Base-by-base conservation (phyloP, 129 eudicot species). In the Lactuca sativa region DNA sequence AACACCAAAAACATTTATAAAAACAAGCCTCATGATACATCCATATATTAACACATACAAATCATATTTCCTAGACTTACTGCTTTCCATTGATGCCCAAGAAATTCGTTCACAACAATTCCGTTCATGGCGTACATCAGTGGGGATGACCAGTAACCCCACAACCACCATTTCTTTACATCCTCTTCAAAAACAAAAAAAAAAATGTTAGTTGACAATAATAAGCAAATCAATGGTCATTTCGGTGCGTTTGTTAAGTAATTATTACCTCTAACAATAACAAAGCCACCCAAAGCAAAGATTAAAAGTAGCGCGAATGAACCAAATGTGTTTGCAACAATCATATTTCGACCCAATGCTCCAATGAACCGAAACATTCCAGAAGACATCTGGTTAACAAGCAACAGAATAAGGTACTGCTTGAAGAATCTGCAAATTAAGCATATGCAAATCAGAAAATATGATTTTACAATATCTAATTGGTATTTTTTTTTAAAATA, bases 121-220 rank as follows among this genome's bases (percentile, higher is more conserved):
- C 90, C 88, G 58, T 74, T 85, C 75, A 77, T 78, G 48, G 84
- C 88, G 56, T 88, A 88, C 95, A 88, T 88, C 80, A 88, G 59
- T 5, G 95, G 88, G 31, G 95, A 88, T 6, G 77, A 57, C 88
- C 88, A 88, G 80, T 80, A 88, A 32, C 90, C 90, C 90, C 95
- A 85, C 66, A 80, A 51, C 95, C 95, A 88, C 90, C 90, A 88
- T 13, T 55, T 76, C 73, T 82, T 85, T 21, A 88, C 79, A 33
- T 70, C 31, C 12, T 55, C 95, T 63, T 17, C 3, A 12, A 62
- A 15, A 76, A 37, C 4, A 32, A 30, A 40, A 18, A 54, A 74
- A 34, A 48, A 16, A 21, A 43, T 4, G 33, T 58, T 48, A 32
- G 63, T 36, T 30, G 36, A 5, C 41, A 9, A 59, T 34, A 31